A percentile compares a stretch with the other conserved stretches of the same genome.
phyloP scores from a whole-genome alignment of 495 filamentous ascomycete species.

The Aspergillus biplanus region DNA sequence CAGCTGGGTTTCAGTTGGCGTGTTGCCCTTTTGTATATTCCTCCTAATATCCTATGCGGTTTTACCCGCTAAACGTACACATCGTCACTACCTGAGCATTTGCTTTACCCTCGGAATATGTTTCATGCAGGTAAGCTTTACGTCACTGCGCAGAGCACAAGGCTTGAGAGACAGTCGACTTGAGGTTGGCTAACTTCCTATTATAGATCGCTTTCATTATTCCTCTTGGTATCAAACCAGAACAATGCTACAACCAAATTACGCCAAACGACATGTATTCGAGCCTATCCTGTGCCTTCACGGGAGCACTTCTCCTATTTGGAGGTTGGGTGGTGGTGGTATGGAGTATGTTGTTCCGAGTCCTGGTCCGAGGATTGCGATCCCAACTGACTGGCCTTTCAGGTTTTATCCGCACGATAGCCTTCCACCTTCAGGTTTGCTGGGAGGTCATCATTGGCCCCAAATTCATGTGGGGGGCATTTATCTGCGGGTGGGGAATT shows the following conservation, averaged over 20 bases:
- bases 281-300: slow-evolving; percentile 80
- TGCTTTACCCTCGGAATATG: slow-evolving; percentile 75
- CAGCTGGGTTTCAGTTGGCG: slow-evolving; percentile 78
- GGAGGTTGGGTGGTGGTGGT: slow-evolving; percentile 82
- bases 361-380: neutral
- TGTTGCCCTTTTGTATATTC: slow-evolving; percentile 72
- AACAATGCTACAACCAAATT: slow-evolving; percentile 86
- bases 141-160: neutral
- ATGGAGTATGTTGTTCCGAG: slow-evolving; percentile 62
- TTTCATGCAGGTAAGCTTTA: slow-evolving; percentile 71
- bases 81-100: slow-evolving; percentile 90
- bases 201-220: slow-evolving; percentile 75
- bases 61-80: slow-evolving; percentile 86
- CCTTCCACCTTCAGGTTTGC: slow-evolving; percentile 95
- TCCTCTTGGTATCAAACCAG: slow-evolving; percentile 76
- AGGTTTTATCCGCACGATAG: slow-evolving; percentile 87
- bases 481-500: slow-evolving; percentile 80
- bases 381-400: slow-evolving; percentile 13
- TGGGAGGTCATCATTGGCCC: slow-evolving; percentile 91
- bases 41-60: slow-evolving; percentile 81
- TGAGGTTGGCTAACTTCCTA: slow-evolving; percentile 10
- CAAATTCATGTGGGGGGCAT: slow-evolving; percentile 87
- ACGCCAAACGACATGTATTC: slow-evolving; percentile 93
- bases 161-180: no score
- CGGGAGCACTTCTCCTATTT: slow-evolving; percentile 79